phyloP scores from a whole-genome alignment of 768 basidiomycete genomes.

The Candolleomyces efflorescens region DNA sequence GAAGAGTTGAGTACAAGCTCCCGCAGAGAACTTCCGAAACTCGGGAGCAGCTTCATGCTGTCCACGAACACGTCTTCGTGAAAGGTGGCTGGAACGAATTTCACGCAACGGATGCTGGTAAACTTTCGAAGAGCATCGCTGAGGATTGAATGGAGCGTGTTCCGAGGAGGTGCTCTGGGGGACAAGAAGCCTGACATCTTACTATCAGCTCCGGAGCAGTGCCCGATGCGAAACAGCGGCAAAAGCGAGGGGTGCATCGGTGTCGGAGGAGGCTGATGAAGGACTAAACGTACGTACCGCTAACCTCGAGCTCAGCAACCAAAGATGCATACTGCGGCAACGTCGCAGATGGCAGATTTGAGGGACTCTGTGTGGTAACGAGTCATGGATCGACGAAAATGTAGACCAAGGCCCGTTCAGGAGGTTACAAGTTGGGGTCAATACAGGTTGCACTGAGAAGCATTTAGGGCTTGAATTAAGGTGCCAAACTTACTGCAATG shows the following conservation, averaged over 20 bases:
- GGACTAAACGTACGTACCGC: conserved; percentile 37
- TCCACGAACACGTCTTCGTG: conserved; percentile 24
- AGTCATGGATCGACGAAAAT: neutral
- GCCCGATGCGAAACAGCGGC: neutral
- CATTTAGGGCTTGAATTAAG: neutral
- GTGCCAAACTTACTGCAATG: conserved; percentile 26
- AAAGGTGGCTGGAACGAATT: conserved; percentile 23
- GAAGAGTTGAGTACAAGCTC: conserved; percentile 27
- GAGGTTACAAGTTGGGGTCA: too few species aligned
- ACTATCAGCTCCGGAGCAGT: neutral
- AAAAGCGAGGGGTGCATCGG: too few species aligned
- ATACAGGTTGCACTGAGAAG: too few species aligned
- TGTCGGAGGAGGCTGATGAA: conserved; percentile 25
- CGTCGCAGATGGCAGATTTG: conserved; percentile 36
- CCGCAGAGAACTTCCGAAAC: conserved; percentile 16
- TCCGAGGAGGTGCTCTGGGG: conserved; percentile 16
- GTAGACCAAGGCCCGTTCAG: too few species aligned
- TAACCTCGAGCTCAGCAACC: conserved; percentile 41
- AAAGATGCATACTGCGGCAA: conserved; percentile 33
- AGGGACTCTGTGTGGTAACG: conserved; percentile 20
- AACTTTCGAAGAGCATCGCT: conserved; percentile 23
- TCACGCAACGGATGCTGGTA: conserved; percentile 25
- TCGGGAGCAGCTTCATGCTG: conserved; percentile 16
- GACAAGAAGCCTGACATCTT: conserved; percentile 6
- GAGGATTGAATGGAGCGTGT: conserved; percentile 16